Evolutionary conservation across 2,329 filamentous ascomycete species (phyloP).

Genomic region (Beauveria sp.): DNA sequence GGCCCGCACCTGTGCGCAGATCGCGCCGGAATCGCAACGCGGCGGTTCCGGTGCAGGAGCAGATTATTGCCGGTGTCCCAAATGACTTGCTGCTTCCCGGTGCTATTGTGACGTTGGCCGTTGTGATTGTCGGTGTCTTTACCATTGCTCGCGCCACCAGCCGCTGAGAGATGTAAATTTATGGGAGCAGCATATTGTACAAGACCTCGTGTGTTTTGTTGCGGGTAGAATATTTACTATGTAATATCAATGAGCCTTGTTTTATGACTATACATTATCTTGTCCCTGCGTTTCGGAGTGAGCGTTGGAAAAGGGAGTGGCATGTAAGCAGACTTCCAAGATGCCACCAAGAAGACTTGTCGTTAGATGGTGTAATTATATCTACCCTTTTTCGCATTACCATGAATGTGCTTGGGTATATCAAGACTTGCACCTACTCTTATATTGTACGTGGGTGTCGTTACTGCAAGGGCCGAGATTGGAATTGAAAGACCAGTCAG

Average conservation of each 20-base stretch:
- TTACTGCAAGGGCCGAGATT: no score
- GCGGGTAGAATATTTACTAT: conserved; percentile 11
- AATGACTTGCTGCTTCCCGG: conserved; percentile 91
- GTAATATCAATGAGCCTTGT: conserved; percentile 13
- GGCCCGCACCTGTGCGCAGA: conserved; percentile 31
- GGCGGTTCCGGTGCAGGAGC: conserved; percentile 49
- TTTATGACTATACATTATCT: neutral
- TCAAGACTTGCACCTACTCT: no score
- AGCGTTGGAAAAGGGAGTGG: no score
- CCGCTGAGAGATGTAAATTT: conserved; percentile 20
- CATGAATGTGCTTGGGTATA: no score
- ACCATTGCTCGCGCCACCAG: conserved; percentile 65
- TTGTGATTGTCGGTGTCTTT: conserved; percentile 91
- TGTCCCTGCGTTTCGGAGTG: neutral
- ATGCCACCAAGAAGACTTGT: no score
- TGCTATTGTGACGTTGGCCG: conserved; percentile 89
- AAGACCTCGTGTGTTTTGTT: neutral
- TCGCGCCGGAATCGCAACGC: conserved; percentile 29
- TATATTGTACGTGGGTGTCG: no score
- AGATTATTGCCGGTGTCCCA: conserved; percentile 82
- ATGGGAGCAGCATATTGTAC: conserved; percentile 6
- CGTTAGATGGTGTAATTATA: no score
- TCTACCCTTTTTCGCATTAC: no score
- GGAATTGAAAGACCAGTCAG: no score
- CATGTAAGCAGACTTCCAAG: no score